Base-by-base conservation (phyloP, 2,329 filamentous ascomycete genomes). In the Colletotrichum tofieldiae region DNA sequence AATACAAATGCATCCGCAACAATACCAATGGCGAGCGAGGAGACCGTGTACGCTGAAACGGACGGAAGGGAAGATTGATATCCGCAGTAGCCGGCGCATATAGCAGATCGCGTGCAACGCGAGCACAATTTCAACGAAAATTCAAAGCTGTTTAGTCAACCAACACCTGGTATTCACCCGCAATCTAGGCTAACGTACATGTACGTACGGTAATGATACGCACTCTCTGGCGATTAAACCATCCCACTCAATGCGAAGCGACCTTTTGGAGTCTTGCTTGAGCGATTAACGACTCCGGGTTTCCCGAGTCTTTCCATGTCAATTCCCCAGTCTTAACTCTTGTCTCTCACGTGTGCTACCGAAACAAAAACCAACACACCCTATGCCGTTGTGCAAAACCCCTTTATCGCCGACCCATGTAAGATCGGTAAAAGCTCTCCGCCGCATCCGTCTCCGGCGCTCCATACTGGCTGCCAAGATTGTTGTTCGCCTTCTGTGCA, bases 341-440 rank as follows among this genome's bases (percentile, higher is more conserved):
- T n/a, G 6, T 62, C 35, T 37, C 68, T 73, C 71, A 69, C 67
- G 62, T 77, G 76, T 75, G 75, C 78, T 77, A 76, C 67, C 58
- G 47, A 72, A 59, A 75, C 73, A 54, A 71, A 70, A 61, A 68
- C 45, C 39, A 43, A 65, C 52, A 64, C 67, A 73, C 58, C 37
- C 35, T 39, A 58, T 45, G 35, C 52, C 35, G n/a, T 18, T 73
- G 60, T 67, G 69, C 74, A 35, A 76, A 52, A 32, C 20, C 52
- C 70, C 14, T 76, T 84, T 80, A 93, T 82, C 92, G 89, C 75
- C 93, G 87, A 51, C 93, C 93, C 86, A 94, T 91, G 83, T 94
- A 97, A 67, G 94, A 97, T 61, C 93, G 90, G 81, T 96, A 97
- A 83, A 98, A 98, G 81, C 94, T 94, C 79, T 98, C 95, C 1